These are phyloP conservation scores for Vitis labrusca DNA, from an alignment of 164 flowering plant genomes.

Conservation along the genomic window DNA sequence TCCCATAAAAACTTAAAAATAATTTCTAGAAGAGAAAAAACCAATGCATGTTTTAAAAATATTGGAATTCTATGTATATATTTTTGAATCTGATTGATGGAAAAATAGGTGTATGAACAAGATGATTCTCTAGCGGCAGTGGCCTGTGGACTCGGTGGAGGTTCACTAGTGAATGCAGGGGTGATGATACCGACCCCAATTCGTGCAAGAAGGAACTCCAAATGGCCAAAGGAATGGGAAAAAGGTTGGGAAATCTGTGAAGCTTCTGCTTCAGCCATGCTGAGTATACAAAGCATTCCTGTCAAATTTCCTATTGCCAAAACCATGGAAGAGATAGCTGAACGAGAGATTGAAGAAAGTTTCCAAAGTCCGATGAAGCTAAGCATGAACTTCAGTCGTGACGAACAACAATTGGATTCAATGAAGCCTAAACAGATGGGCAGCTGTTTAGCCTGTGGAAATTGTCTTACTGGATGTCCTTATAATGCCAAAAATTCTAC, in stretches of 20 bases:
- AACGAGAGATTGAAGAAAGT: conserved; percentile 36
- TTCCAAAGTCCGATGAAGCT: conserved; percentile 30
- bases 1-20: too few species aligned
- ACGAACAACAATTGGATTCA: conserved; percentile 19
- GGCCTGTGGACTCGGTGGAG: conserved; percentile 66
- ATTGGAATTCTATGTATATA: too few species aligned
- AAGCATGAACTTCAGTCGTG: conserved; percentile 42
- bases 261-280: conserved; percentile 51
- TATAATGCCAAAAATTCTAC: conserved; percentile 60
- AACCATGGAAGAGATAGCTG: conserved; percentile 35
- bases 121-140: conserved; percentile 43
- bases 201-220: conserved; percentile 40
- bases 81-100: not conserved
- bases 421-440: conserved; percentile 17
- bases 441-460: conserved; percentile 63
- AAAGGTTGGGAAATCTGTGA: conserved; percentile 49
- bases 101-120: conserved; percentile 41
- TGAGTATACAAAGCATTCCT: conserved; percentile 40
- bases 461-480: conserved; percentile 67
- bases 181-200: conserved; percentile 56
- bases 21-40: too few species aligned
- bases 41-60: too few species aligned
- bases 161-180: conserved; percentile 60
- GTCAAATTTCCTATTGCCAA: conserved; percentile 38
- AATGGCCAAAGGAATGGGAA: conserved; percentile 72